phyloP scores from a whole-genome alignment of 441 rosid species.

The Euphorbia schlechtendalii region DNA sequence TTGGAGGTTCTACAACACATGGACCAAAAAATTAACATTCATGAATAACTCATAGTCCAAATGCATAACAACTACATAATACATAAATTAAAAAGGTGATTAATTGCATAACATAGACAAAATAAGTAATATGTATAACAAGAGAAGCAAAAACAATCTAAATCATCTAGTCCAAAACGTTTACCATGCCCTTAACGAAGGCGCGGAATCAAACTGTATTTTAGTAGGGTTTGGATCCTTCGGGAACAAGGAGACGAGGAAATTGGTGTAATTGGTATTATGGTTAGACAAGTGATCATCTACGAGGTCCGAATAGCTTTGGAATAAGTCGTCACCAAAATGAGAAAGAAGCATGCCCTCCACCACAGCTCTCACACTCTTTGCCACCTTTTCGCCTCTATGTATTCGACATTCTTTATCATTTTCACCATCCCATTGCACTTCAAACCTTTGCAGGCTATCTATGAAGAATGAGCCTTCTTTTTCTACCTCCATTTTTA shows the following conservation, averaged over 20 bases:
- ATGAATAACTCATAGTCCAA: too few species aligned
- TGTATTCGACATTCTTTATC: not conserved
- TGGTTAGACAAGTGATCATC: slow-evolving; percentile 25
- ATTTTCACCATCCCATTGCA: slow-evolving; percentile 36
- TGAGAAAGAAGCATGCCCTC: slow-evolving; percentile 45
- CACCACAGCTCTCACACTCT: slow-evolving; percentile 41
- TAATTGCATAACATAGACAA: too few species aligned
- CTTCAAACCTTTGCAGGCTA: slow-evolving; percentile 30
- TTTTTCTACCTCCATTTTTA: slow-evolving; percentile 24
- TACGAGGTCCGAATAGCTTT: slow-evolving; percentile 23
- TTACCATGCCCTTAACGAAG: too few species aligned
- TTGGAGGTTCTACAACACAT: too few species aligned
- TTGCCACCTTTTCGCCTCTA: slow-evolving; percentile 33
- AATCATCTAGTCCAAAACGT: too few species aligned
- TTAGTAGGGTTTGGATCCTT: too few species aligned
- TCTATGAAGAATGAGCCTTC: slow-evolving; percentile 39
- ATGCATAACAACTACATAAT: too few species aligned
- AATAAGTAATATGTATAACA: too few species aligned
- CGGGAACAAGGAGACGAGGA: slow-evolving; percentile 41
- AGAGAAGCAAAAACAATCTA: too few species aligned
- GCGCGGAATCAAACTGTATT: too few species aligned
- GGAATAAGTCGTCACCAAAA: slow-evolving; percentile 41
- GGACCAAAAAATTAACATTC: too few species aligned
- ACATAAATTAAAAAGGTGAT: too few species aligned
- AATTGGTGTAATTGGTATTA: slow-evolving; percentile 20